Conservation (phyloP, 225 moss, liverwort and hornwort genomes). For the Antitrichia curtipendula region DNA sequence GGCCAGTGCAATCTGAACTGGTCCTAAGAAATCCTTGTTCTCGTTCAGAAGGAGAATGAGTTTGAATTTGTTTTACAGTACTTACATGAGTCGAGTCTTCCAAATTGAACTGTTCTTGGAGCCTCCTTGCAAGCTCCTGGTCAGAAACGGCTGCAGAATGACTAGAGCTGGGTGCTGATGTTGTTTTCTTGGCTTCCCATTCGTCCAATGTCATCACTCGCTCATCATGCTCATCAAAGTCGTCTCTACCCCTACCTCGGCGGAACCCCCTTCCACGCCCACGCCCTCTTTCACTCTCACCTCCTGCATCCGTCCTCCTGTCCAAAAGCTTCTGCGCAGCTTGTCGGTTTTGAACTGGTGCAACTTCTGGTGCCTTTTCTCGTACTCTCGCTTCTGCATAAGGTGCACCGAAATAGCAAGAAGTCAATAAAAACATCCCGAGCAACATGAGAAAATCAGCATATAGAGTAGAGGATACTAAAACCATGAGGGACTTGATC, state of each 20-base stretch:
- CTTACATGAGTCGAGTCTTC: conserved; percentile 46
- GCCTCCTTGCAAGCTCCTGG: conserved; percentile 62
- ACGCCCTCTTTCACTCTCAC: conserved; percentile 44
- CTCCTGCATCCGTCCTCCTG: conserved; percentile 44
- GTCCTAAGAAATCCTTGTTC: not conserved
- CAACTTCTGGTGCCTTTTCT: conserved; percentile 53
- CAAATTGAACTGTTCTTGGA: conserved; percentile 72
- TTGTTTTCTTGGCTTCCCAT: conserved; percentile 68
- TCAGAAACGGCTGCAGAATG: conserved; percentile 24
- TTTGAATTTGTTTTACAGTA: not conserved
- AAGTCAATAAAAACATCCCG: not conserved
- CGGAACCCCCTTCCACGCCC: conserved; percentile 60
- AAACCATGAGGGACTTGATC: not conserved
- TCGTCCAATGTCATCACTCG: conserved; percentile 78
- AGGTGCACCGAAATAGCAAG: not conserved
- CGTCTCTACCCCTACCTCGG: conserved; percentile 49
- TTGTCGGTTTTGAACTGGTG: conserved; percentile 76
- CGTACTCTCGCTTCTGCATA: conserved; percentile 23
- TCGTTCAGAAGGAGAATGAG: not conserved
- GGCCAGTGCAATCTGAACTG: not conserved
- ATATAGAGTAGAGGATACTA: not conserved
- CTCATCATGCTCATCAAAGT: conserved; percentile 48
- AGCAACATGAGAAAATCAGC: not conserved
- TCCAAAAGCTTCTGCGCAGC: conserved; percentile 92
- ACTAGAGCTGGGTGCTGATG: not conserved